Conservation (phyloP, 805 yeast genomes). For the Ogataea allantospora region DNA sequence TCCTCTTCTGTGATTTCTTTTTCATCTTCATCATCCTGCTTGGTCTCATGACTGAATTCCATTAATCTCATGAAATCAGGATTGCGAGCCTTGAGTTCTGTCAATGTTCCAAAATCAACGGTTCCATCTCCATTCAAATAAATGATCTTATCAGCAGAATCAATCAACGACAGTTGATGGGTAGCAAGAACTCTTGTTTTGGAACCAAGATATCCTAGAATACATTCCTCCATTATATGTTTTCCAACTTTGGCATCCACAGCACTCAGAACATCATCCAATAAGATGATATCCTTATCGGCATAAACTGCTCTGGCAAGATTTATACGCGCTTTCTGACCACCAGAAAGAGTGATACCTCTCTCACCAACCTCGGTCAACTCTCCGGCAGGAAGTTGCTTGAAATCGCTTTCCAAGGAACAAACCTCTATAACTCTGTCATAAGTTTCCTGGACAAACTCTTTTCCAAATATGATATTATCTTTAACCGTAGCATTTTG, state of each 20-base stretch:
- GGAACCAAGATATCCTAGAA: constrained; percentile 50
- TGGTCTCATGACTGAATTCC: constrained; percentile 33
- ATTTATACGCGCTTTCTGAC: constrained; percentile 80
- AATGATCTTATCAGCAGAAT: constrained; percentile 64
- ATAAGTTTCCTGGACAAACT: constrained; percentile 51
- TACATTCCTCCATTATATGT: constrained; percentile 69
- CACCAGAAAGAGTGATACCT: constrained; percentile 85
- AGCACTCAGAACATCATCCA: constrained; percentile 79
- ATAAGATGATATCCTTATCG: constrained; percentile 58
- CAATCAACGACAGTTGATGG: constrained; percentile 72
- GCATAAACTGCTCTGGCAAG: constrained; percentile 78
- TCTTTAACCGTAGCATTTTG: constrained; percentile 77
- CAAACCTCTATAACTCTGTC: constrained; percentile 59
- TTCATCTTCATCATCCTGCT: constrained; percentile 16
- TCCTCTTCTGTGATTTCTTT: constrained; percentile 31
- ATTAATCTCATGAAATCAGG: constrained; percentile 50
- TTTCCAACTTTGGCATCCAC: constrained; percentile 85
- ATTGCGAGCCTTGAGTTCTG: constrained; percentile 47
- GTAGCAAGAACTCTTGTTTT: constrained; percentile 77
- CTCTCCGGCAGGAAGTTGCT: constrained; percentile 71
- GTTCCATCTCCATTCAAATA: constrained; percentile 64
- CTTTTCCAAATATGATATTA: constrained; percentile 67
- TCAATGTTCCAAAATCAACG: constrained; percentile 57
- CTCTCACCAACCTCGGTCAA: constrained; percentile 79
- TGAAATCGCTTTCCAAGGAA: constrained; percentile 63